These are phyloP conservation scores for Rubroshorea leprosula DNA, from an alignment of 345 rosid genomes.

Conservation along the genomic window DNA sequence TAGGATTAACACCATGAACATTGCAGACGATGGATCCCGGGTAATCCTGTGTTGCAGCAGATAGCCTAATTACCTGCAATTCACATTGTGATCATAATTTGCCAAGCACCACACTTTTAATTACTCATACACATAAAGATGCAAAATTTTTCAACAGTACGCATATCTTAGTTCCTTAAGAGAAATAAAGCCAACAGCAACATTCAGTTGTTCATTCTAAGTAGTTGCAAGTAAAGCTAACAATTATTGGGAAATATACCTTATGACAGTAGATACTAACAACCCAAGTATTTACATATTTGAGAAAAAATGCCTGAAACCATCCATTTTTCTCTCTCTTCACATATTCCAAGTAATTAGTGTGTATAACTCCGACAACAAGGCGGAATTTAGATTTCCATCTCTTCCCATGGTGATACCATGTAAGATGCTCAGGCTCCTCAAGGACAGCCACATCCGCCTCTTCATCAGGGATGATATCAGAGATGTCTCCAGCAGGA, in stretches of 20 bases:
- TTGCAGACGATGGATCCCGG: slow-evolving; percentile 72
- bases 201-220: background rate
- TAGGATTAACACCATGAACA: slow-evolving; percentile 94
- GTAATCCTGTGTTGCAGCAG: slow-evolving; percentile 91
- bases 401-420: slow-evolving; percentile 95
- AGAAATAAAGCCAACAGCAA: too few relatives aligned
- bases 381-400: slow-evolving; percentile 83
- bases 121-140: background rate
- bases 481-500: slow-evolving; percentile 78
- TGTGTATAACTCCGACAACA: slow-evolving; percentile 76
- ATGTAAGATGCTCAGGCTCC: slow-evolving; percentile 97
- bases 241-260: slow-evolving; percentile 35
- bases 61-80: slow-evolving; percentile 80
- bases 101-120: background rate
- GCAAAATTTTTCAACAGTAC: too few relatives aligned
- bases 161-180: too few relatives aligned
- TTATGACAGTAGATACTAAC: slow-evolving; percentile 86
- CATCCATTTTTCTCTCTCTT: slow-evolving; percentile 79
- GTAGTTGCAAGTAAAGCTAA: background rate
- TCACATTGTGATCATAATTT: slow-evolving; percentile 4
- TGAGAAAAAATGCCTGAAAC: slow-evolving; percentile 55
- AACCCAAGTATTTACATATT: slow-evolving; percentile 64
- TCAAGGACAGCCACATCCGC: slow-evolving; percentile 90
- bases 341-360: too few relatives aligned
- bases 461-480: slow-evolving; percentile 64